A percentile compares a stretch with the other conserved stretches of the same genome.
Conservation (phyloP, 225 moss, liverwort and hornwort species). For the Pseudoscleropodium purum region DNA sequence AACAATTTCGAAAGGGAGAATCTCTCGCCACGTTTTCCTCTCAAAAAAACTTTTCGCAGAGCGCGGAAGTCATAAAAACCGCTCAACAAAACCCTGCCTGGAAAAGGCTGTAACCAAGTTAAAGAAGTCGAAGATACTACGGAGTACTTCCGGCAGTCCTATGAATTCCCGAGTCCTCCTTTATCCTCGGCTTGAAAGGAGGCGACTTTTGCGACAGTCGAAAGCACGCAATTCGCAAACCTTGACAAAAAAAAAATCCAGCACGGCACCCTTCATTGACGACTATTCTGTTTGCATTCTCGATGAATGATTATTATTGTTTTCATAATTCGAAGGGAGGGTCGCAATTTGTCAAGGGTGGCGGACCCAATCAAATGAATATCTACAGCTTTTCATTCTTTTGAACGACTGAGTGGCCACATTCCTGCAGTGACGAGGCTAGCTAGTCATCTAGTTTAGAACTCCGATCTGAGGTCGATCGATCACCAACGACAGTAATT, state of each 20-base stretch:
- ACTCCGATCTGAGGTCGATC: not conserved
- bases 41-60: not conserved
- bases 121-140: not conserved
- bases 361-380: not conserved
- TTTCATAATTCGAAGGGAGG: not conserved
- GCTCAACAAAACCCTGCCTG: not conserved
- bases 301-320: not conserved
- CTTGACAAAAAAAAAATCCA: not conserved
- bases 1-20: not conserved
- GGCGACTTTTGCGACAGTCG: not conserved
- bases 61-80: not conserved
- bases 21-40: not conserved
- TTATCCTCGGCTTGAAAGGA: not conserved
- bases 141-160: not conserved
- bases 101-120: not conserved
- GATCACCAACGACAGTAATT: not conserved
- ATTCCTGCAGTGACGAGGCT: not conserved
- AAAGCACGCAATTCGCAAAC: not conserved
- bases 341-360: not conserved
- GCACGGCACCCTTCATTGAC: not conserved
- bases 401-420: not conserved
- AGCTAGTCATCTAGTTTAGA: not conserved
- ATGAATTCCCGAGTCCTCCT: not conserved
- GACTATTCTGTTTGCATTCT: not conserved
- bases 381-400: not conserved